Conservation (phyloP, 768 basidiomycete species). For the Trametes cinnabarina region DNA sequence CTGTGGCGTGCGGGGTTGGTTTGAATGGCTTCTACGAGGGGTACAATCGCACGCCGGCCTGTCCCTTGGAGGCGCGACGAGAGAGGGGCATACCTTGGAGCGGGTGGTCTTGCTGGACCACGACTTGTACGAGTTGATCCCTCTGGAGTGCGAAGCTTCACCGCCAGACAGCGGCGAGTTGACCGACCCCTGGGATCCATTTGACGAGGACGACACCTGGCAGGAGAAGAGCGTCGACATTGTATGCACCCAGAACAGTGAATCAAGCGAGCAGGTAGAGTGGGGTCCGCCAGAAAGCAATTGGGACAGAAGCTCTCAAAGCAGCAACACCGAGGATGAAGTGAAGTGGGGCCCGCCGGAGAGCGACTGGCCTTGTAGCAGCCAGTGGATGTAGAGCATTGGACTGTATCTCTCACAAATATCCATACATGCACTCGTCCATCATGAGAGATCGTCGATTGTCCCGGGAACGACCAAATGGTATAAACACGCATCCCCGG, state of each 20-base stretch:
- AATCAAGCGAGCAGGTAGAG: not conserved
- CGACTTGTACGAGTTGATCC: conserved; percentile 18
- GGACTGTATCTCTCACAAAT: no score
- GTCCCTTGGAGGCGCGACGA: conserved; percentile 15
- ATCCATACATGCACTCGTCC: no score
- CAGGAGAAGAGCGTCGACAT: not conserved
- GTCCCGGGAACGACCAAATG: no score
- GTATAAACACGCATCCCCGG: conserved; percentile 3
- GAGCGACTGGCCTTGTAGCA: not conserved
- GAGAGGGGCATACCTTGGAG: conserved; percentile 19
- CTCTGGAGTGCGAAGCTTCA: not conserved
- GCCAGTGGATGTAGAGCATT: not conserved
- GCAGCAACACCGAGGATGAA: not conserved
- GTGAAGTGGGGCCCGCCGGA: not conserved
- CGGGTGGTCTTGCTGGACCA: conserved; percentile 34
- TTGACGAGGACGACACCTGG: not conserved
- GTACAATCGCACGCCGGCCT: conserved; percentile 38
- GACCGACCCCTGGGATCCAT: conserved; percentile 1
- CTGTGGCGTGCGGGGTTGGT: conserved; percentile 57
- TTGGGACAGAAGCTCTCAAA: not conserved
- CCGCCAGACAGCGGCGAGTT: conserved; percentile 7
- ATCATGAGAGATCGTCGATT: not conserved
- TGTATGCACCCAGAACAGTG: not conserved
- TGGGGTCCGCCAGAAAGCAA: not conserved
- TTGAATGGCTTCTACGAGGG: conserved; percentile 51